Base-by-base conservation (phyloP, 23 red algal species). In the Gracilaria domingensis region DNA sequence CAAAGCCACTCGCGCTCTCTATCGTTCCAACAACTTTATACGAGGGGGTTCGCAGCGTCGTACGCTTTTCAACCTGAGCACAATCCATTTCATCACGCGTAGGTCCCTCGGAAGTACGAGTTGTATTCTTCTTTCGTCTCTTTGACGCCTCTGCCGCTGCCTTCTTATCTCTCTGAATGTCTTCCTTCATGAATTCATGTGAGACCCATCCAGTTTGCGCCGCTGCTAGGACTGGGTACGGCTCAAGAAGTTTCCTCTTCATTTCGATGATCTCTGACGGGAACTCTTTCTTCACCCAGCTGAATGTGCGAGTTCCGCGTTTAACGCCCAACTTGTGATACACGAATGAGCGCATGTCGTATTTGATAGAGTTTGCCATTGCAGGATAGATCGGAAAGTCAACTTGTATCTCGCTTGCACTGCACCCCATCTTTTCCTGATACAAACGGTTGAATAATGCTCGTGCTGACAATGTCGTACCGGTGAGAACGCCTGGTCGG, bases 371-470 rank as follows among this genome's bases (percentile, higher is more conserved):
- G 21, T 66, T 66, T n/a, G 60, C 60, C 60, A 66, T 66, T n/a
- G 60, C 21, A n/a, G 60, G 11, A 23, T 66, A 66, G 8, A 66
- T 66, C 7, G 21, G 21, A 9, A 66, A 66, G 60, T 66, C 60
- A 66, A 16, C 60, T 33, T 33, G 11, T 8, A 66, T 66, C 21
- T 9, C 8, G 8, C 24, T 66, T 14, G 60, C 11, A 23, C 24
- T 23, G 21, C 60, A 23, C 7, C 8, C n/a, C 60, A 66, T 66
- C 21, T 23, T 24, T n/a, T 66, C 11, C 24, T 66, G 60, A 66
- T 66, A 66, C 60, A 66, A 66, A 14, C 24, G 60, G 60, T 66
- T 66, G 60, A 66, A 66, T 24, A 66, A 23, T 14, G 60, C 60
- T 66, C 60, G 60, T 66, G 21, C 60, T 9, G 21, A 66, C 11